Percentiles rank a stretch among this genome's conserved stretches.
Evolutionary conservation across 2,329 filamentous ascomycete species (phyloP).

Genomic region (Arthrinium phaeospermum): DNA sequence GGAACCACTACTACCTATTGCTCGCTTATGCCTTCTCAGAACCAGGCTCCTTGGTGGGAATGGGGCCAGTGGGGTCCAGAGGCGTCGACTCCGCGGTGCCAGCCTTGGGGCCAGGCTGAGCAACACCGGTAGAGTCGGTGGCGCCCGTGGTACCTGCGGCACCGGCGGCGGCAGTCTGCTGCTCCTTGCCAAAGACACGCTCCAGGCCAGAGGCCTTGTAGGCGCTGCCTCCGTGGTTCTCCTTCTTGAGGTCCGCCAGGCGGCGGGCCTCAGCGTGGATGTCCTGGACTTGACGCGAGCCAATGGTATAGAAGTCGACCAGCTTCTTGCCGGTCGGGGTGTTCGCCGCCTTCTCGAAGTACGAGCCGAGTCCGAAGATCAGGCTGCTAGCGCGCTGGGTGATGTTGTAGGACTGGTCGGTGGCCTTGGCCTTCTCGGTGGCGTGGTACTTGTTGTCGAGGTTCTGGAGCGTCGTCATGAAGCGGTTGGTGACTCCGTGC

Average conservation of each 20-base stretch:
- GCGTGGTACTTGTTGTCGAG: conserved; percentile 89
- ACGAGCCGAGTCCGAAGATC: conserved; percentile 73
- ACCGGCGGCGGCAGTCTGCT: conserved; percentile 28
- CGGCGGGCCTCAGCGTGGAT: conserved; percentile 91
- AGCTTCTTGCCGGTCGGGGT: conserved; percentile 90
- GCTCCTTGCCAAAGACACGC: conserved; percentile 62
- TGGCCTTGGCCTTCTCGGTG: conserved; percentile 80
- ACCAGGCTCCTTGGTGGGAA: conserved; percentile 34
- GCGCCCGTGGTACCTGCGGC: conserved; percentile 20
- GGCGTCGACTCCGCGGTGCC: conserved; percentile 35
- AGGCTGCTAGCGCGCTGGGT: conserved; percentile 71
- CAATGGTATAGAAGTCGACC: conserved; percentile 83
- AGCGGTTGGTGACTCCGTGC: conserved; percentile 83
- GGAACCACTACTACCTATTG: neutral
- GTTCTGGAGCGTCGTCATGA: conserved; percentile 75
- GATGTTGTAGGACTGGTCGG: conserved; percentile 86
- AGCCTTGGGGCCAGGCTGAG: conserved; percentile 33
- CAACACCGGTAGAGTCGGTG: conserved; percentile 26
- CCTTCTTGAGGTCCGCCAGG: conserved; percentile 85
- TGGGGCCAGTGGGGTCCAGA: conserved; percentile 29
- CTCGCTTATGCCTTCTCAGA: conserved; percentile 30
- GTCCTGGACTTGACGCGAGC: conserved; percentile 88
- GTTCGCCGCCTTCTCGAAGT: conserved; percentile 91
- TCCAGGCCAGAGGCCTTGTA: conserved; percentile 65
- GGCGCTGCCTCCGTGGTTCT: conserved; percentile 63